These are phyloP conservation scores for Psidium guajava DNA, from an alignment of 345 rosid species.

Conservation along the genomic window DNA sequence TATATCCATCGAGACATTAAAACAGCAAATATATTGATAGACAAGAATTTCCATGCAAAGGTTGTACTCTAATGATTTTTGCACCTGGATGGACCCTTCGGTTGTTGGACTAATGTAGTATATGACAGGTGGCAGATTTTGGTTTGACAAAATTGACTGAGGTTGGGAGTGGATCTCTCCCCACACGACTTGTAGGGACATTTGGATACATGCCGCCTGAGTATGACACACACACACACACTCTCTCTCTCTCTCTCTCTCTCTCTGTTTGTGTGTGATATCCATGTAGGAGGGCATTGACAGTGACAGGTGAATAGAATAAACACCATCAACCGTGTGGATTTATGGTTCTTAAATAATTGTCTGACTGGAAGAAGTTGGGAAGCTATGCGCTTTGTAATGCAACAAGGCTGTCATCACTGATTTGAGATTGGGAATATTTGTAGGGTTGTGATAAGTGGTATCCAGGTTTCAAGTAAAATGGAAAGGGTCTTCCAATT, in stretches of 20 bases:
- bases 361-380: background rate
- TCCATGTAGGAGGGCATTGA: background rate
- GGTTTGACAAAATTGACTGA: conserved; percentile 85
- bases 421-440: background rate
- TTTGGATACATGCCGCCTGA: conserved; percentile 99
- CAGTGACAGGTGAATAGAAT: background rate
- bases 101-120: background rate
- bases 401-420: background rate
- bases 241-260: background rate
- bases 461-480: background rate
- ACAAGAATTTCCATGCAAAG: conserved; percentile 79
- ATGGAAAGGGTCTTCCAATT: background rate
- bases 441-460: background rate
- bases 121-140: conserved; percentile 84
- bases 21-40: conserved; percentile 91
- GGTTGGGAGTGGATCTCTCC: conserved; percentile 60
- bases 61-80: conserved; percentile 10
- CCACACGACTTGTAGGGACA: conserved; percentile 81
- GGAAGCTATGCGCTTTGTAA: background rate
- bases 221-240: too few species aligned
- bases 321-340: background rate
- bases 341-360: background rate
- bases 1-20: conserved; percentile 95
- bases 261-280: background rate
- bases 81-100: background rate